Conservation (phyloP, 2,329 filamentous ascomycete genomes). For the Knufia petricola region DNA sequence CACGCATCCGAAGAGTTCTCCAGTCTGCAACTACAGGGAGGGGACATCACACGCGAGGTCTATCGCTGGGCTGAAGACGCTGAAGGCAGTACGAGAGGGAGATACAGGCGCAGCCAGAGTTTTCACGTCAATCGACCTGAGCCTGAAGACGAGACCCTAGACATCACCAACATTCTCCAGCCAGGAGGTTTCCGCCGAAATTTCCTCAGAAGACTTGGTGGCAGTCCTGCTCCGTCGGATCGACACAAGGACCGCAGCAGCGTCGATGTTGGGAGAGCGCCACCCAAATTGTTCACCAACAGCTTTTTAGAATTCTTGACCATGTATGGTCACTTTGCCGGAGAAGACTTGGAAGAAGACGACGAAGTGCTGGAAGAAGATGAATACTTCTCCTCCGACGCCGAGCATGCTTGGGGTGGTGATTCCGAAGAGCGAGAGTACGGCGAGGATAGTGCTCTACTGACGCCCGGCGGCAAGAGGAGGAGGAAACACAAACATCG, state of each 20-base stretch:
- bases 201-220: slow-evolving; percentile 68
- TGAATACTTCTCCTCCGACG: slow-evolving; percentile 80
- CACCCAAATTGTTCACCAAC: slow-evolving; percentile 65
- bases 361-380: slow-evolving; percentile 79
- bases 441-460: slow-evolving; percentile 77
- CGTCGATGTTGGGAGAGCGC: slow-evolving; percentile 30
- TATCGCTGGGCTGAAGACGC: slow-evolving; percentile 95
- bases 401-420: slow-evolving; percentile 45
- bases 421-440: slow-evolving; percentile 58
- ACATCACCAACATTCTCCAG: slow-evolving; percentile 84
- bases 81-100: slow-evolving; percentile 50
- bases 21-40: slow-evolving; percentile 82
- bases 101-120: slow-evolving; percentile 70
- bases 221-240: slow-evolving; percentile 47
- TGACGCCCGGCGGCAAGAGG: slow-evolving; percentile 57
- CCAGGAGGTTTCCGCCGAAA: slow-evolving; percentile 91
- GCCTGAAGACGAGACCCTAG: slow-evolving; percentile 67
- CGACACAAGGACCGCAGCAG: slow-evolving; percentile 27
- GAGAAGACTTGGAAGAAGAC: slow-evolving; percentile 92
- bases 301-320: slow-evolving; percentile 95
- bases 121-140: slow-evolving; percentile 69
- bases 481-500: slow-evolving; percentile 69
- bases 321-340: slow-evolving; percentile 93
- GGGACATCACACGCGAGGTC: slow-evolving; percentile 87
- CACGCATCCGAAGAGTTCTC: slow-evolving; percentile 66